Percentiles rank a stretch among this genome's conserved stretches.
These are phyloP conservation scores for Porphyrellus cyaneotinctus DNA, from an alignment of 768 basidiomycete genomes.

Conservation along the genomic window DNA sequence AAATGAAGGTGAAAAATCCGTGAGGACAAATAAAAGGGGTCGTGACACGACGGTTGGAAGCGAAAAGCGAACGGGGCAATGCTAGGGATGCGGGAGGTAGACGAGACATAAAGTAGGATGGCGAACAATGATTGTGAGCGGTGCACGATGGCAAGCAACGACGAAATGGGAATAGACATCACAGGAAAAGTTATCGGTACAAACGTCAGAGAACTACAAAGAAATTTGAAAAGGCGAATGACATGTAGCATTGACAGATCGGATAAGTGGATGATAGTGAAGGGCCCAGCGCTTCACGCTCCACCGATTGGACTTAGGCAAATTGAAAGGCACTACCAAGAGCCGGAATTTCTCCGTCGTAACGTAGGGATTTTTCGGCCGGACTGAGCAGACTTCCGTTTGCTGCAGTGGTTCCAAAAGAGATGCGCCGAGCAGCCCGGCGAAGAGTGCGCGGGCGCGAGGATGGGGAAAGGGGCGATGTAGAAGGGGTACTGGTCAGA, in stretches of 20 bases:
- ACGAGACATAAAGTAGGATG: background rate
- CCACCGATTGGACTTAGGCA: conserved; percentile 32
- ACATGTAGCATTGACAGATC: conserved; percentile 13
- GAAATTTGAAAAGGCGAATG: background rate
- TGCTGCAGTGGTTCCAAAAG: conserved; percentile 51
- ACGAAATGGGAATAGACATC: background rate
- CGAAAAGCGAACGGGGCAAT: conserved; percentile 8
- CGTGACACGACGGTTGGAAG: background rate
- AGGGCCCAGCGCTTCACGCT: conserved; percentile 5
- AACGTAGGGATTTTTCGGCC: conserved; percentile 26
- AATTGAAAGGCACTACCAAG: conserved; percentile 75
- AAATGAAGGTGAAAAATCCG: conserved; percentile 1
- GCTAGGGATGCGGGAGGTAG: background rate
- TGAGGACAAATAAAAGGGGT: too few relatives aligned
- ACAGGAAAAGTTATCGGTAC: background rate
- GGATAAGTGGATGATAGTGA: background rate
- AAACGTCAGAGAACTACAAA: background rate
- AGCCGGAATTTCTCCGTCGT: conserved; percentile 33
- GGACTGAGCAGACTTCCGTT: conserved; percentile 34
- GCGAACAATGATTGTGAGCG: conserved; percentile 4
- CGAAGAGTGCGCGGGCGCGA: conserved; percentile 28
- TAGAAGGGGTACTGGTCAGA: conserved; percentile 7
- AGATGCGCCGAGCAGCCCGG: conserved; percentile 52
- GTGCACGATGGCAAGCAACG: background rate
- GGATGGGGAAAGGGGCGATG: conserved; percentile 14